These are phyloP conservation scores for Botrytis elliptica DNA, from an alignment of 2,329 filamentous ascomycete genomes.

Conservation along the genomic window DNA sequence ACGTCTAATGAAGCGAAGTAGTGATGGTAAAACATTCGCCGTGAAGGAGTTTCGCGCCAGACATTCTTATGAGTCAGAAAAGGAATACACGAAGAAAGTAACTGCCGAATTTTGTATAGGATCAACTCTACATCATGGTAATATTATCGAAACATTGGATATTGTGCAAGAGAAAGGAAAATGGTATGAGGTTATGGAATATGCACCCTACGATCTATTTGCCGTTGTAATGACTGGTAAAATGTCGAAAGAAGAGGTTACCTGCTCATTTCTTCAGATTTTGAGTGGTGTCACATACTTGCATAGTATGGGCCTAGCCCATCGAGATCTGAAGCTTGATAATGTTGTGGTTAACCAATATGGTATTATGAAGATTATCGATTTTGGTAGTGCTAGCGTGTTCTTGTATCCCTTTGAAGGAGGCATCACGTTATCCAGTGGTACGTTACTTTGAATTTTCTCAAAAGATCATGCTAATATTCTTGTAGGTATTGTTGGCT, in stretches of 20 bases:
- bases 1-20: conserved; percentile 86
- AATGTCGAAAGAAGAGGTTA: conserved; percentile 89
- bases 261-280: conserved; percentile 91
- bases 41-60: conserved; percentile 95
- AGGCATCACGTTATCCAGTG: conserved; percentile 75
- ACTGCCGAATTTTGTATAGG: conserved; percentile 98
- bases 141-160: conserved; percentile 96
- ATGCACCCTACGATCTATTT: conserved; percentile 92
- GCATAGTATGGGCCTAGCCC: conserved; percentile 90
- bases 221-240: conserved; percentile 99
- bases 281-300: conserved; percentile 91
- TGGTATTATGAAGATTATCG: conserved; percentile 99
- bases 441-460: conserved; percentile 50
- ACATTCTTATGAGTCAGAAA: conserved; percentile 89
- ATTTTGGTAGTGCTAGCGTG: conserved; percentile 96
- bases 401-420: conserved; percentile 97
- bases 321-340: conserved; percentile 93
- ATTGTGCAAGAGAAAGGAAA: conserved; percentile 91
- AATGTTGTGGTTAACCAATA: conserved; percentile 96
- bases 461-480: conserved; percentile 19
- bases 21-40: conserved; percentile 90
- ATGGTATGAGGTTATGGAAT: conserved; percentile 99
- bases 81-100: conserved; percentile 96
- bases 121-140: conserved; percentile 93
- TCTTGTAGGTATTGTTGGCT: conserved; percentile 66